Conservation (phyloP, 2,329 filamentous ascomycete species). For the Xylariaceae sp. region DNA sequence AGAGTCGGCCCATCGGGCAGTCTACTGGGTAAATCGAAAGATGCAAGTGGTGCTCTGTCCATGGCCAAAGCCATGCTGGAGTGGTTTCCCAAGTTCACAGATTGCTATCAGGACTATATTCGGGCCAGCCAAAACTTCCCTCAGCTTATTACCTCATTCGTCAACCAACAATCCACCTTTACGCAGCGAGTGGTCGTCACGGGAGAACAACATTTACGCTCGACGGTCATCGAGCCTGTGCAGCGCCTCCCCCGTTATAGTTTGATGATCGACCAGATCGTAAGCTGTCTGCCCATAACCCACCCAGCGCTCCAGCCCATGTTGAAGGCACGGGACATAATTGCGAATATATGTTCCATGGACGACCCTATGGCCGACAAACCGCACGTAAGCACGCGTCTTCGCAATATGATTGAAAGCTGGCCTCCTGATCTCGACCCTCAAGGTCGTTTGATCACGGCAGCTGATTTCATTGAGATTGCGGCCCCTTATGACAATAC, state of each 20-base stretch:
- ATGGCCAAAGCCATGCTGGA: slow-evolving; percentile 80
- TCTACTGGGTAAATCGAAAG: slow-evolving; percentile 49
- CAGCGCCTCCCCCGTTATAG: slow-evolving; percentile 93
- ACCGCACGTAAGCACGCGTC: slow-evolving; percentile 66
- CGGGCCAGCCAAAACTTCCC: slow-evolving; percentile 84
- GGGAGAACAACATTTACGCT: slow-evolving; percentile 86
- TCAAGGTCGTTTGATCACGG: slow-evolving; percentile 73
- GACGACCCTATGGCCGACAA: slow-evolving; percentile 69
- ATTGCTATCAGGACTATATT: slow-evolving; percentile 92
- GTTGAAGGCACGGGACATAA: slow-evolving; percentile 85
- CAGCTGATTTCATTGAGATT: slow-evolving; percentile 75
- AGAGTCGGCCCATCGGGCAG: slow-evolving; percentile 40
- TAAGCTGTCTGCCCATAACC: slow-evolving; percentile 76
- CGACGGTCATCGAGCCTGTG: slow-evolving; percentile 91
- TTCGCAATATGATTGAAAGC: slow-evolving; percentile 71
- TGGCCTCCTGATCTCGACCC: slow-evolving; percentile 73
- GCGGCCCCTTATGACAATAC: slow-evolving; percentile 61
- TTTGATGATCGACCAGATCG: slow-evolving; percentile 92
- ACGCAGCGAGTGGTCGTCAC: slow-evolving; percentile 74
- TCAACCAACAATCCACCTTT: slow-evolving; percentile 79
- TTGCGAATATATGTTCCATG: slow-evolving; percentile 94
- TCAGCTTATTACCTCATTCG: slow-evolving; percentile 71
- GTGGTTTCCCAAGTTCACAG: slow-evolving; percentile 89
- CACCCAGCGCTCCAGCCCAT: slow-evolving; percentile 81
- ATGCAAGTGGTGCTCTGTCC: slow-evolving; percentile 72